Percentiles rank a stretch among this genome's conserved stretches.
These are phyloP conservation scores for Tephrocybe rancida DNA, from an alignment of 768 basidiomycete genomes.

Conservation along the genomic window DNA sequence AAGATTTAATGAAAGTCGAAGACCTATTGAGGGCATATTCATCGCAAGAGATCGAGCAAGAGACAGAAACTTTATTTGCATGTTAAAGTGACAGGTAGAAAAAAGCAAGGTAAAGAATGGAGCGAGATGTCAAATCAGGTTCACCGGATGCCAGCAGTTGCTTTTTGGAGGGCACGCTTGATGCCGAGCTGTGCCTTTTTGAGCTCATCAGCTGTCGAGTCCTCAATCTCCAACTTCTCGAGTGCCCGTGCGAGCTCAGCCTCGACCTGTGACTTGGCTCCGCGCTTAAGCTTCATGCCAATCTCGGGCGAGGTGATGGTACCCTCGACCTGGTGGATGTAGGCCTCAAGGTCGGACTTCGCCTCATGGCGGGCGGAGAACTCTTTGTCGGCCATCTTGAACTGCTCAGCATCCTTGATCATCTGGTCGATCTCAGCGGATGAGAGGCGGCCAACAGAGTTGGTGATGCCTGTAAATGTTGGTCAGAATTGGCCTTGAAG, in stretches of 20 bases:
- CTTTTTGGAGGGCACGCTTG: slow-evolving; percentile 98
- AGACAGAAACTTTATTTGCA: slow-evolving; percentile 18
- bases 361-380: slow-evolving; percentile 98
- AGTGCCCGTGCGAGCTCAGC: slow-evolving; percentile 96
- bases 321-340: slow-evolving; percentile 95
- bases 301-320: slow-evolving; percentile 97
- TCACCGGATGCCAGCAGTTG: slow-evolving; percentile 87
- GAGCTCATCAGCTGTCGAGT: slow-evolving; percentile 90
- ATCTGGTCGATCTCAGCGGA: slow-evolving; percentile 99
- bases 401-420: slow-evolving; percentile 99
- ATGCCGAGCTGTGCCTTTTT: slow-evolving; percentile 94
- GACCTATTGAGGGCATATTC: too few species aligned
- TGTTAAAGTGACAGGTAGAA: slow-evolving; percentile 12
- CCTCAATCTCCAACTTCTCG: slow-evolving; percentile 98
- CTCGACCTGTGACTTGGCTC: slow-evolving; percentile 93
- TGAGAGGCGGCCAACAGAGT: slow-evolving; percentile 98
- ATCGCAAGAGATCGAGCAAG: neutral
- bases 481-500: slow-evolving; percentile 4
- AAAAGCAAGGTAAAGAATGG: slow-evolving; percentile 25
- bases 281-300: slow-evolving; percentile 98
- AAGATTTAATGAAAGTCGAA: too few species aligned
- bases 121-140: slow-evolving; percentile 21
- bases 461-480: slow-evolving; percentile 77
- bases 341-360: slow-evolving; percentile 96
- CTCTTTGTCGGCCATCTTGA: slow-evolving; percentile 95